Evolutionary conservation across 2,329 filamentous ascomycete species (phyloP), one percentile per base, ranked within the genome.

Genomic region (Stemphylium vesicarium): DNA sequence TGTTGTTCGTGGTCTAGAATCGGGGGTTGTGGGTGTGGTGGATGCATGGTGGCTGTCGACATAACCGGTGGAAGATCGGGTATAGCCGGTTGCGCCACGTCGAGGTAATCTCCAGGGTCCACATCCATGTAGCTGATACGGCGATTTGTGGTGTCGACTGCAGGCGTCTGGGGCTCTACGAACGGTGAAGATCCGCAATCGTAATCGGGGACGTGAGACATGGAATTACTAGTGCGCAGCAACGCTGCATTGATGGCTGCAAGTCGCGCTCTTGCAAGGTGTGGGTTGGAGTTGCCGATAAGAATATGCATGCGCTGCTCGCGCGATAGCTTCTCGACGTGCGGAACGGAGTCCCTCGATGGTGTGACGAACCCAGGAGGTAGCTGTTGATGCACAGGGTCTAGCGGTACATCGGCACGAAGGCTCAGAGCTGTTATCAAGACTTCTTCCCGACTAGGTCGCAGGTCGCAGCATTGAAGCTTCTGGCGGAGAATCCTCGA

Each of bases 41-140:
- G 47, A 43, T 57, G 62, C 56, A 63, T 57, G 4, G 54, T 24
- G n/a, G 57, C 54, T 24, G 62, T 50, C 32, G 48, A 58, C 47
- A 72, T 61, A 38, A 50, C 56, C 11, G 64, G 62, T 31, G 68
- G 63, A 22, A 71, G 53, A 20, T 65, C 60, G 7, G 70, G 70
- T 45, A 73, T 70, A 11, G 60, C 60, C 22, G 66, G 67, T 18
- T 74, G 68, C 1, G 63, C 57, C 31, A 74, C 61, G 29, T 65
- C 65, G 9, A 72, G 47, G 49, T 62, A 74, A 35, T 69, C 62
- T 10, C 62, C 69, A 15, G 69, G 65, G 54, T 75, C 72, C n/a
- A 75, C 50, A 37, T 75, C 73, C 71, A 75, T 75, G 50, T 73
- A 75, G 54, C 73, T 75, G 29, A 75, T 73, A 35, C 72, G 73